Percentiles rank a stretch among this genome's conserved stretches.
phyloP scores from a whole-genome alignment of 352 stramenopile genomes.

The Pythium monospermum region DNA sequence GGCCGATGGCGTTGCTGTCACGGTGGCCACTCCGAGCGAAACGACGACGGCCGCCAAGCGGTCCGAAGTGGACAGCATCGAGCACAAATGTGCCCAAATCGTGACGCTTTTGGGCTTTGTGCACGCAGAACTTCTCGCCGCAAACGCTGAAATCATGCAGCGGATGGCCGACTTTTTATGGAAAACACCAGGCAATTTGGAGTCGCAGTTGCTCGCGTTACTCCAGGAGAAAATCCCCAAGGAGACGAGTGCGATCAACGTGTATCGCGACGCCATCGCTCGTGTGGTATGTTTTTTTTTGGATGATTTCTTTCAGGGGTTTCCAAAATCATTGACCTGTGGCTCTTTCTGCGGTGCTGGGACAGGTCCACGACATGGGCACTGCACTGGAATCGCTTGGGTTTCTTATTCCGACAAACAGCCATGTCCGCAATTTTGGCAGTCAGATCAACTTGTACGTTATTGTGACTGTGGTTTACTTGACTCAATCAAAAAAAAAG shows the following conservation, averaged over 20 bases:
- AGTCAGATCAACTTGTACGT: slow-evolving; percentile 59
- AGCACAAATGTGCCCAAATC: slow-evolving; percentile 29
- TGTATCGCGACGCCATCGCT: slow-evolving; percentile 39
- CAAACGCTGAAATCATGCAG: slow-evolving; percentile 42
- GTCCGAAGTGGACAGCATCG: slow-evolving; percentile 9
- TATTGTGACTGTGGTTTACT: background rate
- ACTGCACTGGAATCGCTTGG: slow-evolving; percentile 40
- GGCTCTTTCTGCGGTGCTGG: background rate
- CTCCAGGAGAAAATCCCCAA: slow-evolving; percentile 70
- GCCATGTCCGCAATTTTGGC: slow-evolving; percentile 50
- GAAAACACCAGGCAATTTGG: slow-evolving; percentile 69
- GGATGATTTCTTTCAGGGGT: no score
- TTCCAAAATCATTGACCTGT: background rate
- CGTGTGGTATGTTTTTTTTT: slow-evolving; percentile 26
- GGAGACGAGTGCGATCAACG: slow-evolving; percentile 38
- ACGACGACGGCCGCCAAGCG: background rate
- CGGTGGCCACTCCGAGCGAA: slow-evolving; percentile 12
- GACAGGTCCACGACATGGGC: slow-evolving; percentile 48
- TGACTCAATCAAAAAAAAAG: no score
- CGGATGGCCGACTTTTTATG: slow-evolving; percentile 50
- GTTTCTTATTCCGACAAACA: slow-evolving; percentile 45
- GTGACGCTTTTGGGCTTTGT: slow-evolving; percentile 52
- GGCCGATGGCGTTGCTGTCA: slow-evolving; percentile 18
- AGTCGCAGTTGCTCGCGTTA: slow-evolving; percentile 54
- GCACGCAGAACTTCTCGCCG: slow-evolving; percentile 40